phyloP scores from a whole-genome alignment of 2,329 filamentous ascomycete species.

The Seiridium unicorne region DNA sequence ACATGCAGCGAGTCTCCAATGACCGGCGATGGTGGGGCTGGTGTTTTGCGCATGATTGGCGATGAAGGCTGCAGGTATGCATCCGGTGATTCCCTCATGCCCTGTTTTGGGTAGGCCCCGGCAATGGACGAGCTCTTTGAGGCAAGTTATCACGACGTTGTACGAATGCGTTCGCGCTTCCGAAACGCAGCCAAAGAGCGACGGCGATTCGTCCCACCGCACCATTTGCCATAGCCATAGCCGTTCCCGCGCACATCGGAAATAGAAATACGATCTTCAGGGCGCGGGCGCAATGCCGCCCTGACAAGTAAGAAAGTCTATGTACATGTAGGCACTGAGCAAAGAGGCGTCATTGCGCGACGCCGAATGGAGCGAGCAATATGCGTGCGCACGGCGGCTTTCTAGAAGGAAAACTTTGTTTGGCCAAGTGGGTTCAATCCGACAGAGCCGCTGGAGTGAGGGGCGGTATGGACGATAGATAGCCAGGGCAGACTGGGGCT shows the following conservation, averaged over 20 bases:
- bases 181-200: not conserved
- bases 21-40: not conserved
- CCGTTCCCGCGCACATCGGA: not conserved
- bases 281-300: not conserved
- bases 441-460: too few relatives aligned
- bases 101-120: constrained; percentile 3
- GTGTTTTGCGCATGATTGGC: not conserved
- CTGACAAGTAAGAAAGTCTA: not conserved
- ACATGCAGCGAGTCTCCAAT: not conserved
- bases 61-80: not conserved
- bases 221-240: not conserved
- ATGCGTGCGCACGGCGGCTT: too few relatives aligned
- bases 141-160: constrained; percentile 1
- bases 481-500: too few relatives aligned
- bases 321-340: too few relatives aligned
- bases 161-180: constrained; percentile 3
- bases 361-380: too few relatives aligned
- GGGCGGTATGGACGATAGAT: too few relatives aligned
- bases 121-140: not conserved
- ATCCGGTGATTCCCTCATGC: constrained; percentile 4
- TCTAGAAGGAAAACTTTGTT: too few relatives aligned
- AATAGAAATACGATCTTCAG: not conserved
- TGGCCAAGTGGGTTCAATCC: too few relatives aligned
- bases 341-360: too few relatives aligned
- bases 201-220: not conserved